A percentile compares a stretch with the other conserved stretches of the same genome.
phyloP scores from a whole-genome alignment of 495 filamentous ascomycete genomes.

The Xylaria telfairii region DNA sequence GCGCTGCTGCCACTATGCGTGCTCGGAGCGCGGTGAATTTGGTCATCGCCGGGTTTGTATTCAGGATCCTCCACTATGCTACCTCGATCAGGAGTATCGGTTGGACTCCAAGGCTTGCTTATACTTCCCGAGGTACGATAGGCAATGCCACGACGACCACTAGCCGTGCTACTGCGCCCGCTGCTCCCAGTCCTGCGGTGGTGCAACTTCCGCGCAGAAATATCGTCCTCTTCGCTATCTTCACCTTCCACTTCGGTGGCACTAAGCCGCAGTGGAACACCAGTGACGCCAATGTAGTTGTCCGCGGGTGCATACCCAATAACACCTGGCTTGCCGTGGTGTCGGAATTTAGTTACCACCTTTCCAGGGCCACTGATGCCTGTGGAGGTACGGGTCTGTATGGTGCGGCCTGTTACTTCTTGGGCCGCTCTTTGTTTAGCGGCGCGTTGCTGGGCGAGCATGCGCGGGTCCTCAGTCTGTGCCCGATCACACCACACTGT shows the following conservation, averaged over 20 bases:
- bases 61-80: constrained; percentile 51
- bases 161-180: constrained; percentile 78
- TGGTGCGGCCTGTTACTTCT: constrained; percentile 71
- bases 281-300: constrained; percentile 72
- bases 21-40: constrained; percentile 53
- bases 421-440: constrained; percentile 84
- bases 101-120: constrained; percentile 67
- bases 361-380: constrained; percentile 61
- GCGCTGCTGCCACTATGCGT: constrained; percentile 61
- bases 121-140: constrained; percentile 57
- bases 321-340: constrained; percentile 74
- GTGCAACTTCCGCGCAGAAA: constrained; percentile 58
- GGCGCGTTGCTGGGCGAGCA: constrained; percentile 76
- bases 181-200: constrained; percentile 77
- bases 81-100: constrained; percentile 67
- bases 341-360: constrained; percentile 76
- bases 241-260: constrained; percentile 93
- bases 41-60: constrained; percentile 47
- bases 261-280: constrained; percentile 87
- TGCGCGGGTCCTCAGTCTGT: constrained; percentile 87
- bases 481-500: constrained; percentile 98
- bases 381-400: constrained; percentile 59
- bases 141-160: constrained; percentile 64
- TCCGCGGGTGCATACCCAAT: constrained; percentile 73
- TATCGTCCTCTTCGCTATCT: constrained; percentile 75